phyloP scores from a whole-genome alignment of 225 moss, liverwort and hornwort genomes.

The Pseudoscleropodium purum region DNA sequence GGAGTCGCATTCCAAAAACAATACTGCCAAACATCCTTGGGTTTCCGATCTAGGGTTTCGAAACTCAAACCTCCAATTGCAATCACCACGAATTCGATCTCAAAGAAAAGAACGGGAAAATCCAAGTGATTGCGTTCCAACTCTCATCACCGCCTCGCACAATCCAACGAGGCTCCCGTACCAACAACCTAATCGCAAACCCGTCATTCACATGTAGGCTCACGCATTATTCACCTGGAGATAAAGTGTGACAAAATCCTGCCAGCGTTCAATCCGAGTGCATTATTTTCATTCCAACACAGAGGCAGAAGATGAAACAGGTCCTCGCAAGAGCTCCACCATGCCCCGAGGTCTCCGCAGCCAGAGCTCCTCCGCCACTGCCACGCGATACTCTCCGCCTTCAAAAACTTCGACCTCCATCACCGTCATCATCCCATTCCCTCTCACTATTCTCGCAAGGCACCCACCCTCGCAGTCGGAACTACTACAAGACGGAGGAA shows the following conservation, averaged over 20 bases:
- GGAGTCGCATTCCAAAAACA: not conserved
- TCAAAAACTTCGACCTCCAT: not conserved
- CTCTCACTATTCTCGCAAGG: not conserved
- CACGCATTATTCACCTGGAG: not conserved
- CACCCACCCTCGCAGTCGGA: not conserved
- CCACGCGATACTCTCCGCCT: not conserved
- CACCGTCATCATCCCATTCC: not conserved
- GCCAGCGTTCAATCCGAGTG: not conserved
- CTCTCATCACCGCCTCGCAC: not conserved
- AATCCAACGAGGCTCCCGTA: not conserved
- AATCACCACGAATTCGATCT: not conserved
- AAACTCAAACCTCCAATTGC: not conserved
- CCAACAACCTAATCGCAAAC: not conserved
- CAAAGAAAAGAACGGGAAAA: not conserved
- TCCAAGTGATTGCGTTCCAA: not conserved
- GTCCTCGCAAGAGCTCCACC: not conserved
- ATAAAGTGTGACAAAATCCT: not conserved
- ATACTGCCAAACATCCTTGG: not conserved
- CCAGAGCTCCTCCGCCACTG: not conserved
- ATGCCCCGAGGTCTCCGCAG: not conserved
- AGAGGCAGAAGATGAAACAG: not conserved
- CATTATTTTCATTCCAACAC: not conserved
- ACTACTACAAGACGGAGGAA: not conserved
- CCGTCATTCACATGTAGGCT: not conserved
- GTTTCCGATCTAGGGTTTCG: constrained; percentile 12